Evolutionary conservation across 495 filamentous ascomycete genomes (phyloP), one percentile per base, ranked within the genome.

Genomic region (Aspergillus olivimuriae): DNA sequence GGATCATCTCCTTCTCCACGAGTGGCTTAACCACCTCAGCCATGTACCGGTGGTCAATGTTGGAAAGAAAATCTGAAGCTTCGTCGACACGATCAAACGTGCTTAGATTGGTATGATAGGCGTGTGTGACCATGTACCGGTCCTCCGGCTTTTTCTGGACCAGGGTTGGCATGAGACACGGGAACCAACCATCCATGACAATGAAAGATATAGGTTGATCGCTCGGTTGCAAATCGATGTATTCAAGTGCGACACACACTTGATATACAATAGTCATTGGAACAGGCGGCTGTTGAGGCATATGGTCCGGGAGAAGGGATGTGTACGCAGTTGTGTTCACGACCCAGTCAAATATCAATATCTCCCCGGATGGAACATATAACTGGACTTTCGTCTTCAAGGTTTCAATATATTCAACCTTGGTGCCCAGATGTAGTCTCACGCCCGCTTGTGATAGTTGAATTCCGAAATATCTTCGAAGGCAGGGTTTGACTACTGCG

Each of bases 141-240:
- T 38, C 34, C 7, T 26, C 22, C 1, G 23, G 22, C 2, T n/a
- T 17, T 3, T 21, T 28, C 6, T 26, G 14, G 1, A 28, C 24
- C 11, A 46, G n/a, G 2, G 23, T 26, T 2, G 43, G 43, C 43
- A 46, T 39, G 12, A 46, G 20, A 17, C 43, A 46, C 3, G 43
- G 43, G 16, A 38, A 46, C 34, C 34, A 38, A 16, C 43, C 43
- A 14, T 46, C 43, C 43, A 46, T 46, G 34, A 39, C 23, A 34
- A 46, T 46, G 24, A 46, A 46, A 4, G 43, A 46, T 6, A 46
- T 10, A 2, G 43, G 34, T 12, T 26, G n/a, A 4, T 26, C 15
- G n/a, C 26, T 22, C 8, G 34, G 33, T 2, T 23, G 12, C 3
- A 17, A 26, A 24, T 46, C 43, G 4, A 15, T 31, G 43, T 46